Evolutionary conservation across 345 rosid species (phyloP).

Genomic region (Corchorus olitorius): DNA sequence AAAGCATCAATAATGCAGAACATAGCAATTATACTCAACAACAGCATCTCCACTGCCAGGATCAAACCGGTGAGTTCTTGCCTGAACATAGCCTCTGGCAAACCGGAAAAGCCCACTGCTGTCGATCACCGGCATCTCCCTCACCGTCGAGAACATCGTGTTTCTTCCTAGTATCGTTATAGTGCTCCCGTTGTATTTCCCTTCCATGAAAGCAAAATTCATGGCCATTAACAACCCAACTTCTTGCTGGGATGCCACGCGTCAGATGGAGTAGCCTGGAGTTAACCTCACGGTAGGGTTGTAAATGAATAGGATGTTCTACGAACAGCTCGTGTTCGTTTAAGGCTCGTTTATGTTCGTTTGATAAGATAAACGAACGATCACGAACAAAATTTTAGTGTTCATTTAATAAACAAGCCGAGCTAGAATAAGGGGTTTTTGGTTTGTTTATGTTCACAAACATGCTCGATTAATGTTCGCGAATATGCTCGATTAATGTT

Average conservation of each 20-base stretch:
- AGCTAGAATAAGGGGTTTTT: no score
- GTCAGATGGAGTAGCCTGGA: no score
- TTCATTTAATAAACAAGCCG: no score
- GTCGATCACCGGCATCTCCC: conserved; percentile 81
- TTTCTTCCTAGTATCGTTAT: conserved; percentile 71
- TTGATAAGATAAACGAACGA: no score
- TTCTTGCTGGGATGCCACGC: conserved; percentile 61
- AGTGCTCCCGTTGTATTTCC: conserved; percentile 71
- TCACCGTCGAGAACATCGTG: conserved; percentile 41
- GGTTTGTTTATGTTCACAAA: no score
- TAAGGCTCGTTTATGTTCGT: no score
- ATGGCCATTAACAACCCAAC: conserved; percentile 62
- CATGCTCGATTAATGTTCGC: no score
- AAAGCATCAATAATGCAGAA: conserved; percentile 44
- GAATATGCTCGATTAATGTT: no score
- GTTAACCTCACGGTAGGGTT: no score
- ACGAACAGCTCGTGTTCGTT: no score
- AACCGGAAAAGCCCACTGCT: conserved; percentile 82
- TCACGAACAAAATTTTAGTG: no score
- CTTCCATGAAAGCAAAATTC: conserved; percentile 69
- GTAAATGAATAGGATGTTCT: no score
- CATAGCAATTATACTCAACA: conserved; percentile 58
- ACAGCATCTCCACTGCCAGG: conserved; percentile 39
- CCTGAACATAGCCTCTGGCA: conserved; percentile 71
- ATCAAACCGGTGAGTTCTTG: conserved; percentile 46